Conservation (phyloP, 225 moss, liverwort and hornwort species). For the Pseudoscleropodium purum region DNA sequence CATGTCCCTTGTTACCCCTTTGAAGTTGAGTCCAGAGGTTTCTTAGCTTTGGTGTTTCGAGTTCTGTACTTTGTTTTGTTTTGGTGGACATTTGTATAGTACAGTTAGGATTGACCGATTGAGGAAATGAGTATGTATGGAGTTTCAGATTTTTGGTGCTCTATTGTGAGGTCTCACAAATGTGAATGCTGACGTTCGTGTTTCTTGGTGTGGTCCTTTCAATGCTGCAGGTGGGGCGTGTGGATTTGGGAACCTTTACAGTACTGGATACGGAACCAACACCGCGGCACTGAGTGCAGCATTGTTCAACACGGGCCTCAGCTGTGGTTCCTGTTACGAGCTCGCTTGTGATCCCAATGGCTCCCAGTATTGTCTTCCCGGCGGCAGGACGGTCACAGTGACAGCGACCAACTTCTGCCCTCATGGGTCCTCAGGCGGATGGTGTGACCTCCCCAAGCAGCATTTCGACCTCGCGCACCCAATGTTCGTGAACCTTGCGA, state of each 20-base stretch:
- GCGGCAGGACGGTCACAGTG: constrained; percentile 15
- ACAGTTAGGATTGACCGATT: too few species aligned
- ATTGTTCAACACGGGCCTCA: constrained; percentile 50
- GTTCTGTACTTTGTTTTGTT: too few species aligned
- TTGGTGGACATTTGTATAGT: neutral
- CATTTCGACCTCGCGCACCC: constrained; percentile 61
- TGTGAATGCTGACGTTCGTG: neutral
- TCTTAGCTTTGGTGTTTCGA: neutral
- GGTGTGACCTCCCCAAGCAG: constrained; percentile 53
- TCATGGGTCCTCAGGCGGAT: constrained; percentile 38
- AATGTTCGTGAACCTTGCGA: constrained; percentile 42
- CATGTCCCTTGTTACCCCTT: neutral
- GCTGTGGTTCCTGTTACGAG: constrained; percentile 56
- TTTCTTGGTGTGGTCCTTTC: neutral
- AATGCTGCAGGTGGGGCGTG: constrained; percentile 48
- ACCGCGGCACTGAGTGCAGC: constrained; percentile 58
- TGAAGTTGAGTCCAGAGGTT: neutral
- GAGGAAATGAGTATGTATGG: neutral
- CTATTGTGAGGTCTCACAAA: neutral
- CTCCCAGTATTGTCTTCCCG: constrained; percentile 42
- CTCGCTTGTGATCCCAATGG: constrained; percentile 44
- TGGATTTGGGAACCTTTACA: constrained; percentile 55
- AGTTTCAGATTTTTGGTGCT: neutral
- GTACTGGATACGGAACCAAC: constrained; percentile 52
- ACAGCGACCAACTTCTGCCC: constrained; percentile 65